Percentiles rank a stretch among this genome's conserved stretches.
These are phyloP conservation scores for Eimeria acervulina DNA, from an alignment of 169 alveolate genomes.

Conservation along the genomic window DNA sequence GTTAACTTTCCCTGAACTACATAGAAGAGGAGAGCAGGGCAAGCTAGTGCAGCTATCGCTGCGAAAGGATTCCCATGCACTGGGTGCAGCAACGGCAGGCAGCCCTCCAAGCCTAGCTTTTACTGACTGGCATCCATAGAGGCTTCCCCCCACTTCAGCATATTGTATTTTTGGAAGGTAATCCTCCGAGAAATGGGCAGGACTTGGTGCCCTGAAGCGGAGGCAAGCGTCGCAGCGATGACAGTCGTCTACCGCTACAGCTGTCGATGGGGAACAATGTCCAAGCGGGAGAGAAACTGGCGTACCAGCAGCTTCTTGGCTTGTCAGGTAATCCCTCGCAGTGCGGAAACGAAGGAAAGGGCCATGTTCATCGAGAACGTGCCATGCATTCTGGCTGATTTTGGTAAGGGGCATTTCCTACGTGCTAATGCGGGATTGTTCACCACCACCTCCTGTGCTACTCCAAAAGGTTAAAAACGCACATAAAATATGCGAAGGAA, in stretches of 20 bases:
- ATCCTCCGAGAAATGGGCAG: not conserved
- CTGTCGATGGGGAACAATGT: not conserved
- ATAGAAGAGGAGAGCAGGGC: not conserved
- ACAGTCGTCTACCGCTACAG: not conserved
- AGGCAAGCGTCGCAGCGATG: not conserved
- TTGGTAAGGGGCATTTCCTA: slow-evolving; percentile 17
- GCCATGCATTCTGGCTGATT: not conserved
- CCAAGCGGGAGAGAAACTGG: not conserved
- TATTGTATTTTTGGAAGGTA: not conserved
- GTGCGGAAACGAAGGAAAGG: not conserved
- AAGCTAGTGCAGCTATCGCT: slow-evolving; percentile 59
- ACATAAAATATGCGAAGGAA: not conserved
- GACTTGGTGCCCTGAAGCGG: not conserved
- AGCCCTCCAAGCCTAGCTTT: not conserved
- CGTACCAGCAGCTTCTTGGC: not conserved
- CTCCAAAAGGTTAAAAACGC: not conserved
- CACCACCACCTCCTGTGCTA: not conserved
- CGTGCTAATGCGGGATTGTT: not conserved
- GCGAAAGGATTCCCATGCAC: not conserved
- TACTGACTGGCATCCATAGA: not conserved
- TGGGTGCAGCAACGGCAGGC: slow-evolving; percentile 30
- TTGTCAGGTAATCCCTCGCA: slow-evolving; percentile 43
- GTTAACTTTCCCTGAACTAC: not conserved
- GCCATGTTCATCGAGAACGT: not conserved
- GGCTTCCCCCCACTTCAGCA: not conserved